phyloP scores from a whole-genome alignment of 1,139 yeast genomes.

The Candida anutae region DNA sequence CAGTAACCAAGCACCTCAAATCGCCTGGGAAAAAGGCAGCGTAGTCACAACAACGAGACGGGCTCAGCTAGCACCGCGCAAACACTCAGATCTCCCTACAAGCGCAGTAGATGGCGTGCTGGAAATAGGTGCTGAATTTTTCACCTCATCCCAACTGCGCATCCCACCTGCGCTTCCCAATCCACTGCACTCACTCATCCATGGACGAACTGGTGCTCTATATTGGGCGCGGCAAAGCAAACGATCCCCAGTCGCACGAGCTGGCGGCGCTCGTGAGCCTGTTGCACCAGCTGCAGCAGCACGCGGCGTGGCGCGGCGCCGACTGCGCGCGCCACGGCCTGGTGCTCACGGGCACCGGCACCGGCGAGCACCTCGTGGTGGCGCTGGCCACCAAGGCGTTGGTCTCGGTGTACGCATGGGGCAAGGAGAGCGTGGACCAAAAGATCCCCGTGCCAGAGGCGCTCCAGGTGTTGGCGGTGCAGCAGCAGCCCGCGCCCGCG shows the following conservation, averaged over 20 bases:
- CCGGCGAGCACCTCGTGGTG: slow-evolving; percentile 44
- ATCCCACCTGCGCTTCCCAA: too few species aligned
- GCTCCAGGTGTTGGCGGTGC: slow-evolving; percentile 48
- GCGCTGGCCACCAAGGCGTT: slow-evolving; percentile 67
- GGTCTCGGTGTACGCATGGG: slow-evolving; percentile 64
- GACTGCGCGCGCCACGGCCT: slow-evolving; percentile 43
- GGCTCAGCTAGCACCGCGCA: too few species aligned
- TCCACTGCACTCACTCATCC: neutral
- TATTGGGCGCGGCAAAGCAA: slow-evolving; percentile 41
- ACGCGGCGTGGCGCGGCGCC: slow-evolving; percentile 49
- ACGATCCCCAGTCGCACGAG: slow-evolving; percentile 40
- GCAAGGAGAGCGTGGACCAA: slow-evolving; percentile 78
- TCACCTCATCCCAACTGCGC: slow-evolving; percentile 3
- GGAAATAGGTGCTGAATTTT: slow-evolving; percentile 3
- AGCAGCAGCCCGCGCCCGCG: slow-evolving; percentile 27
- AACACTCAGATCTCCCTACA: slow-evolving; percentile 1
- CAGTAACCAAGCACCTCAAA: too few species aligned
- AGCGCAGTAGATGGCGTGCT: too few species aligned
- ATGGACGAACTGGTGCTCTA: slow-evolving; percentile 62
- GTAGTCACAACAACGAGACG: too few species aligned
- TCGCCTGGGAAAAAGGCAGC: too few species aligned
- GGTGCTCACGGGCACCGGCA: slow-evolving; percentile 32
- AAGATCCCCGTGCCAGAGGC: slow-evolving; percentile 82
- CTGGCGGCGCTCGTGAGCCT: slow-evolving; percentile 45
- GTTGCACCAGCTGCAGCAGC: slow-evolving; percentile 42